Evolutionary conservation across 331 rosid species (phyloP), one percentile per base, ranked within the genome.

Genomic region (Malus hybrid): DNA sequence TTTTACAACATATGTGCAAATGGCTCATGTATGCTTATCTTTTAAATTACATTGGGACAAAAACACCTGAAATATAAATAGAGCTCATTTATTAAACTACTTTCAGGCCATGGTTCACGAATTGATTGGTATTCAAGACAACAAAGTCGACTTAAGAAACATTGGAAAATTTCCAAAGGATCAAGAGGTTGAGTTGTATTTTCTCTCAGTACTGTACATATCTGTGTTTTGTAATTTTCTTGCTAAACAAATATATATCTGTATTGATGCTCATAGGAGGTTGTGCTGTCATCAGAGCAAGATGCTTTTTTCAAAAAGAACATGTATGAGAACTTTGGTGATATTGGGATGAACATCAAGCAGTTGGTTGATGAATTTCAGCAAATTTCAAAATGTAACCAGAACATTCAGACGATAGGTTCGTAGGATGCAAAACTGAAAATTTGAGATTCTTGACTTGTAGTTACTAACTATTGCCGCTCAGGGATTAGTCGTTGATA

Each of bases 21-120:
- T 60, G 72, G 65, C 46, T 77, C 73, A 28, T 64, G 11, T 63
- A 20, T 14, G 29, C 32, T 64, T 18, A 2, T 12, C 5, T 54
- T 5, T 3, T 0, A 33, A 56, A 42, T 14, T 24, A 7, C 3
- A 60, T 3, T 33, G 61, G 33, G 20, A 54, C 33, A 19, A 54
- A 32, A 55, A 6, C 54, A 56, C 52, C 14, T 52, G 50, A 34
- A 71, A 33, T 55, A 14, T 69, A 39, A 57, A 11, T 67, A 29
- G 63, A 34, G 48, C 77, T 66, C 14, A 65, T 56, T 65, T 28
- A 13, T 79, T 72, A 16, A 10, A 22, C 22, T 69, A 66, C 4
- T 59, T 80, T 73, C 80, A 94, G 99, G 99, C 96, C 39, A 94
- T 94, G 99, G 96, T 92, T 84, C 97, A 94, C 78, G 99, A 94